Base-by-base conservation (phyloP, 352 stramenopile species). In the Phytophthora capsici region DNA sequence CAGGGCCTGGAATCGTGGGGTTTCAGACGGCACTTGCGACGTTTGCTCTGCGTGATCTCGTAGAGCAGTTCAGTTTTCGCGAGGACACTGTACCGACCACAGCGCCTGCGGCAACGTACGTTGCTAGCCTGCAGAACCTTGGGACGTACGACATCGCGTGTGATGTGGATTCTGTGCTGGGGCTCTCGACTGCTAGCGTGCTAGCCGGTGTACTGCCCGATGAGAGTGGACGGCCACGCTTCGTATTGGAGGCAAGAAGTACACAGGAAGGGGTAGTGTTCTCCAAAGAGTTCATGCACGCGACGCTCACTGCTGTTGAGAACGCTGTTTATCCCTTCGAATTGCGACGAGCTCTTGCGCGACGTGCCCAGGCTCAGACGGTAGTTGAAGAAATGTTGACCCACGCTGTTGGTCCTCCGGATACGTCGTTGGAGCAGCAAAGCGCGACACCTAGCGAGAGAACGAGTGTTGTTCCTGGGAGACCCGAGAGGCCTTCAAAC, bases 311-410 rank as follows among this genome's bases (percentile, higher is more conserved):
- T 2, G 78, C 77, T n/a, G 57, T 91, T 4, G 83, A 91, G 48
- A 91, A 91, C 40, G 71, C 83, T 10, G 81, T 89, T 22, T 86
- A 86, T 38, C 71, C 86, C 16, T 90, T 87, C 52, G 79, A 91
- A 38, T 52, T 91, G 17, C 81, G 65, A 22, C 70, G 83, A 28
- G 52, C 70, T 16, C 69, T 84, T 22, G 43, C 49, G 12, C 73
- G 72, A 32, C 58, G 63, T 8, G 56, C 43, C 19, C 34, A 63
- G 28, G 30, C 62, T 41, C 61, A 71, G 20, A 44, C 67, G 2
- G 60, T 77, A 2, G 66, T 89, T 12, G 66, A 86, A 51, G 58
- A 81, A 37, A 70, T 82, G 10, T 47, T 89, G 2, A 52, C 71
- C 25, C 48, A 78, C 10, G 67, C 71, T 0, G 63, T 86, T 7